Evolutionary conservation across 2,329 filamentous ascomycete genomes (phyloP).

Genomic region (Pseudocercospora eumusae): DNA sequence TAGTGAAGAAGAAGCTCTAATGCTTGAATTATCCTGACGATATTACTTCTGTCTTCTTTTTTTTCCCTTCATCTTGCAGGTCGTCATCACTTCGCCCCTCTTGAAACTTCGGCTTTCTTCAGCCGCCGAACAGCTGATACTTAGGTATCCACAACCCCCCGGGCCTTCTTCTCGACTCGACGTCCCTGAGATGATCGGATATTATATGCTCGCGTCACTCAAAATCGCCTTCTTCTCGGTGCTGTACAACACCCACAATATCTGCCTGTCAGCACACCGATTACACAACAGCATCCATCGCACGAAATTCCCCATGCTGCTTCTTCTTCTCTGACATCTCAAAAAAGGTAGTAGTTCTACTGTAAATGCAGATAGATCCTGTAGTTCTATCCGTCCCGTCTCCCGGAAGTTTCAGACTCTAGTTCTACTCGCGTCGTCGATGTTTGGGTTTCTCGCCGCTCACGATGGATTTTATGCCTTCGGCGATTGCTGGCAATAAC

Average conservation of each 20-base stretch:
- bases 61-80: not conserved
- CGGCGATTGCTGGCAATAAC: conserved; percentile 24
- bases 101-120: not conserved
- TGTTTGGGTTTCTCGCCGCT: conserved; percentile 22
- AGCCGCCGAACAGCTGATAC: conserved; percentile 2
- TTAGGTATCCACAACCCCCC: not conserved
- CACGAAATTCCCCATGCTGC: conserved; percentile 11
- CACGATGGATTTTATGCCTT: conserved; percentile 31
- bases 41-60: not conserved
- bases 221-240: not conserved
- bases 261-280: conserved; percentile 5
- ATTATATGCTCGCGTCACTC: conserved; percentile 25
- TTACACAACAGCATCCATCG: not conserved
- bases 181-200: conserved; percentile 16
- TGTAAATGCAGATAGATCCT: conserved; percentile 16
- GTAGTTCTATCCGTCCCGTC: too few relatives aligned
- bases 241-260: not conserved
- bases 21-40: not conserved
- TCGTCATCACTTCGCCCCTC: not conserved
- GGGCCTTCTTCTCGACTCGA: not conserved
- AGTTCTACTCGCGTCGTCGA: conserved; percentile 11
- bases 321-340: conserved; percentile 8
- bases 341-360: too few relatives aligned
- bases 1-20: not conserved
- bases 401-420: conserved; percentile 1